phyloP scores from a whole-genome alignment of 306 rosid genomes.

The Sphenostylis stenocarpa region DNA sequence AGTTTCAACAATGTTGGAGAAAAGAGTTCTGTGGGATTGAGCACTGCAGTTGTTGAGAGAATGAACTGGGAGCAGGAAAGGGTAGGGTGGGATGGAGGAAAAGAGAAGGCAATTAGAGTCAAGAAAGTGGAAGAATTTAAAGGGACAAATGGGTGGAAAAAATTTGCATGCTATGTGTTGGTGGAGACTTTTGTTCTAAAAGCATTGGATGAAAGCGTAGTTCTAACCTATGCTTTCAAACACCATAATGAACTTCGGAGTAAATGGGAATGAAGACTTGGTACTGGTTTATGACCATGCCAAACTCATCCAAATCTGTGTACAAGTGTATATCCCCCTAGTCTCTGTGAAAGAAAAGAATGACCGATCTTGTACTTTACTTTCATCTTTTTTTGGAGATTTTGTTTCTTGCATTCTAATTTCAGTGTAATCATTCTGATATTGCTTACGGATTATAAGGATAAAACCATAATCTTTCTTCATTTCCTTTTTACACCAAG shows the following conservation, averaged over 20 bases:
- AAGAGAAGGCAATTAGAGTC: conserved; percentile 36
- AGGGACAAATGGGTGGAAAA: conserved; percentile 55
- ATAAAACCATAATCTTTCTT: not conserved
- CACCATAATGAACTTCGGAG: conserved; percentile 45
- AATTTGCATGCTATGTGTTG: conserved; percentile 60
- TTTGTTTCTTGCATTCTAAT: conserved; percentile 12
- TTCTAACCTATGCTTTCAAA: conserved; percentile 46
- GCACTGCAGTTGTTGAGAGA: conserved; percentile 54
- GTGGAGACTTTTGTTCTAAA: conserved; percentile 63
- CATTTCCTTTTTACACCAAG: no score
- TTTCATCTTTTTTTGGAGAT: conserved; percentile 33
- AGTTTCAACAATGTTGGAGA: conserved; percentile 41
- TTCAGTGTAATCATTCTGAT: conserved; percentile 4
- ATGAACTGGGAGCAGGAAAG: conserved; percentile 56
- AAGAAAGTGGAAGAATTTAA: conserved; percentile 50
- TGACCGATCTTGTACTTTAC: not conserved
- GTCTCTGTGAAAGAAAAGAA: not conserved
- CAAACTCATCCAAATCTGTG: not conserved
- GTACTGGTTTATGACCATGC: not conserved
- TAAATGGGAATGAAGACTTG: conserved; percentile 59
- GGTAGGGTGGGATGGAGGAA: conserved; percentile 44
- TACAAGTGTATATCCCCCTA: not conserved
- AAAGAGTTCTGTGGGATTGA: conserved; percentile 53
- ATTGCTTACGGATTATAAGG: not conserved
- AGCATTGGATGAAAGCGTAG: conserved; percentile 58